Evolutionary conservation across 768 basidiomycete species (phyloP).

Genomic region (Pisolithus sp.): DNA sequence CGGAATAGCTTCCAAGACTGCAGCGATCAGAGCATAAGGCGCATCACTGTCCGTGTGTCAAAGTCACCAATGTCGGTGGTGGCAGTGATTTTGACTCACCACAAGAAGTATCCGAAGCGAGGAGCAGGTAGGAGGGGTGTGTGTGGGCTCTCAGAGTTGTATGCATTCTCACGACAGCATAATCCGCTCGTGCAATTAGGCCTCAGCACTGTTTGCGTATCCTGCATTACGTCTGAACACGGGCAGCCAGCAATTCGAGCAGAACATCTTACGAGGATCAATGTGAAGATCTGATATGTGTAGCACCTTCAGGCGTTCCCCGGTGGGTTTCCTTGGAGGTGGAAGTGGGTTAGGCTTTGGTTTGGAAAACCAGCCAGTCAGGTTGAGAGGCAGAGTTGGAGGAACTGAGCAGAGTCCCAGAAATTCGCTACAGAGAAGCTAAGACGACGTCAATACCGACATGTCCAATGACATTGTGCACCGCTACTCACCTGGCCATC

Average conservation of each 20-base stretch:
- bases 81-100: conserved; percentile 30
- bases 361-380: conserved; percentile 67
- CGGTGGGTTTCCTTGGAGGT: conserved; percentile 50
- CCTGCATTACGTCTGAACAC: conserved; percentile 33
- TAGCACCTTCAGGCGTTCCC: conserved; percentile 61
- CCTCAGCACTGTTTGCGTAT: conserved; percentile 63
- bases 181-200: conserved; percentile 61
- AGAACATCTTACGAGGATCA: conserved; percentile 51
- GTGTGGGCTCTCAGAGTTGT: conserved; percentile 47
- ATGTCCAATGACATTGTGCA: not conserved
- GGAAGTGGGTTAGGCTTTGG: conserved; percentile 69
- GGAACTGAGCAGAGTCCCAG: conserved; percentile 50
- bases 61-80: conserved; percentile 1
- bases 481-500: conserved; percentile 57
- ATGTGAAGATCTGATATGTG: conserved; percentile 77
- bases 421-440: conserved; percentile 60
- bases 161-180: conserved; percentile 56
- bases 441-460: not conserved
- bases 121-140: conserved; percentile 52
- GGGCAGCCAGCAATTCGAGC: not conserved
- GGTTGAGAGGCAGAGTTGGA: conserved; percentile 52
- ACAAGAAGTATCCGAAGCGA: conserved; percentile 58
- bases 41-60: conserved; percentile 41
- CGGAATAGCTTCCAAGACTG: conserved; percentile 64
- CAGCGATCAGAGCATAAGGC: conserved; percentile 51